Evolutionary conservation across 192 early-diverging fungal genomes (phyloP).

Genomic region (Linnemannia elongata): DNA sequence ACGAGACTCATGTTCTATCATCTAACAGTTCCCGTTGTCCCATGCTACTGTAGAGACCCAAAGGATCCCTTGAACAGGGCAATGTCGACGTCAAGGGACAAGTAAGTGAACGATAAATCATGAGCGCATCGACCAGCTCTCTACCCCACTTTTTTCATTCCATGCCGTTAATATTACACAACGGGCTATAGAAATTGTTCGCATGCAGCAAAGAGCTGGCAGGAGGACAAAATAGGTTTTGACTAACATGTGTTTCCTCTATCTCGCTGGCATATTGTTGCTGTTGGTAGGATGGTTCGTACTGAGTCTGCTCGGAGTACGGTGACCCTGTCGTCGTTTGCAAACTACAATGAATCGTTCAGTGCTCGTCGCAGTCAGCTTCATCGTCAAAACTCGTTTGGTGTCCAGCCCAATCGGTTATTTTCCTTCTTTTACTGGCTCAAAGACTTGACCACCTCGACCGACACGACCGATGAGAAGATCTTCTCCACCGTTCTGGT

Average conservation of each 20-base stretch:
- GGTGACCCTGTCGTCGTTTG: conserved; percentile 15
- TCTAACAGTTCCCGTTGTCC: not conserved
- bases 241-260: not conserved
- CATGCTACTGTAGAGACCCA: conserved; percentile 21
- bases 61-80: conserved; percentile 44
- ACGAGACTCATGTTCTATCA: not conserved
- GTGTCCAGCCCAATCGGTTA: conserved; percentile 22
- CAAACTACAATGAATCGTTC: conserved; percentile 30
- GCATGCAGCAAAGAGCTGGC: no score
- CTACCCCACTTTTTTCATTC: not conserved
- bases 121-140: not conserved
- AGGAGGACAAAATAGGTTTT: not conserved
- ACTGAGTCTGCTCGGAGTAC: conserved; percentile 21
- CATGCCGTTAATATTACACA: not conserved
- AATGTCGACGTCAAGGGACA: conserved; percentile 20
- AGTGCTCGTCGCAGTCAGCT: conserved; percentile 46
- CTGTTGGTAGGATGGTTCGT: conserved; percentile 25
- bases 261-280: not conserved
- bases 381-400: conserved; percentile 48
- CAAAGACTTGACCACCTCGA: conserved; percentile 23
- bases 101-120: conserved; percentile 15
- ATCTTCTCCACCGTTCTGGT: conserved; percentile 38
- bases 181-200: not conserved
- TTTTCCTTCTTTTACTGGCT: conserved; percentile 8
- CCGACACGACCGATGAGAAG: conserved; percentile 53